These are phyloP conservation scores for Ustanciosporium gigantosporum DNA, from an alignment of 1,284 basidiomycete genomes.

Conservation along the genomic window DNA sequence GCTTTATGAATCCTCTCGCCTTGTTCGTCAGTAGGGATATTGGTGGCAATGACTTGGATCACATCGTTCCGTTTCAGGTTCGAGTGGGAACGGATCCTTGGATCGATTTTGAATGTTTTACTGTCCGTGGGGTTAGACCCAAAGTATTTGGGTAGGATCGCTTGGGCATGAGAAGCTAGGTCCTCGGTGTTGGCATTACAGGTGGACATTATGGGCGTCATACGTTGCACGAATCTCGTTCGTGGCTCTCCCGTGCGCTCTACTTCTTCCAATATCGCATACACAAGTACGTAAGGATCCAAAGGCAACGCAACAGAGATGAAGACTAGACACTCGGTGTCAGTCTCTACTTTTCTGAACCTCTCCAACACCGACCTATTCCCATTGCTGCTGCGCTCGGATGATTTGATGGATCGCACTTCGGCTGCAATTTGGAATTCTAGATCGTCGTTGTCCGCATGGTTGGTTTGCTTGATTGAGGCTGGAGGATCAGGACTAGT, in stretches of 20 bases:
- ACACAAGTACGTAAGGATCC: slow-evolving; percentile 29
- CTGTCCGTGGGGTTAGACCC: slow-evolving; percentile 2
- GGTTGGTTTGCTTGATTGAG: neutral
- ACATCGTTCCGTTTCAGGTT: slow-evolving; percentile 40
- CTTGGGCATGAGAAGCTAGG: slow-evolving; percentile 14
- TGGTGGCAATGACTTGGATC: slow-evolving; percentile 39
- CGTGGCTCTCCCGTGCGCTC: slow-evolving; percentile 40
- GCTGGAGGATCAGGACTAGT: neutral
- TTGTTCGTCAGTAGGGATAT: slow-evolving; percentile 22
- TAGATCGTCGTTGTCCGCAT: slow-evolving; percentile 28
- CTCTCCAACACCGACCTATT: slow-evolving; percentile 1
- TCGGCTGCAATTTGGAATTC: slow-evolving; percentile 53
- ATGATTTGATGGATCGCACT: slow-evolving; percentile 32
- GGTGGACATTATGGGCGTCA: slow-evolving; percentile 33
- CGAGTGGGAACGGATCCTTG: slow-evolving; percentile 46
- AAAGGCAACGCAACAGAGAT: slow-evolving; percentile 26
- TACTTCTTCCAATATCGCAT: slow-evolving; percentile 39
- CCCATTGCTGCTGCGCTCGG: slow-evolving; percentile 2
- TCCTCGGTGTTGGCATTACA: slow-evolving; percentile 19
- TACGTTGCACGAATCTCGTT: slow-evolving; percentile 38
- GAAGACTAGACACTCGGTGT: slow-evolving; percentile 44
- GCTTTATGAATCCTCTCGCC: slow-evolving; percentile 26
- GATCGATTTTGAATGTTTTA: slow-evolving; percentile 49
- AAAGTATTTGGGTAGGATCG: slow-evolving; percentile 26
- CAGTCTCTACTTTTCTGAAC: slow-evolving; percentile 36